Evolutionary conservation across 371 early-diverging fungal species (phyloP).

Genomic region (Lichtheimia corymbifera): DNA sequence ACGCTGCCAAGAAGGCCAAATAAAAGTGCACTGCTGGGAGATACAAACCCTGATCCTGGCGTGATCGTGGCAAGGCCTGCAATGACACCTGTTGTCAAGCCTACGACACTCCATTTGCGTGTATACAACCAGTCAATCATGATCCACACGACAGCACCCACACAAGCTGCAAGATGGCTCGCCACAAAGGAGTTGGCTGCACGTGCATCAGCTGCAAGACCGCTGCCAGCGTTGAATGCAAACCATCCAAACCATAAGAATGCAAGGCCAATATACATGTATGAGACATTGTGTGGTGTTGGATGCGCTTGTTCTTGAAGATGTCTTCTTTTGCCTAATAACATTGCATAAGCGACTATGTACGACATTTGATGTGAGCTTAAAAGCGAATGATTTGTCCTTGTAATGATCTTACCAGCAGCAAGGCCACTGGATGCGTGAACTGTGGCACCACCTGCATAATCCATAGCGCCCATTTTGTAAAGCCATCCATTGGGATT

Average conservation of each 20-base stretch:
- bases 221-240: constrained; percentile 51
- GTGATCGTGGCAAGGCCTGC: constrained; percentile 82
- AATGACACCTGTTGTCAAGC: constrained; percentile 82
- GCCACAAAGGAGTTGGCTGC: constrained; percentile 74
- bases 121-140: constrained; percentile 65
- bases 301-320: constrained; percentile 59
- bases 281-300: constrained; percentile 82
- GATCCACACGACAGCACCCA: constrained; percentile 76
- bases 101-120: constrained; percentile 72
- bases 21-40: constrained; percentile 67
- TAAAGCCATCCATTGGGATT: constrained; percentile 74
- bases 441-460: constrained; percentile 86
- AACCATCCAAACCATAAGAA: constrained; percentile 74
- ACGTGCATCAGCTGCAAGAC: constrained; percentile 69
- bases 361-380: not conserved
- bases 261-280: constrained; percentile 78
- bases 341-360: constrained; percentile 74
- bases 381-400: too few species aligned
- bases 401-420: constrained; percentile 29
- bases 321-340: constrained; percentile 73
- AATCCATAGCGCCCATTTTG: constrained; percentile 78
- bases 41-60: constrained; percentile 77
- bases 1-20: constrained; percentile 68
- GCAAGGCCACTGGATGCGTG: constrained; percentile 85
- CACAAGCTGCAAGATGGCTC: constrained; percentile 72